Evolutionary conservation across 2,329 filamentous ascomycete species (phyloP).

Genomic region (Leptodontidium sp.): DNA sequence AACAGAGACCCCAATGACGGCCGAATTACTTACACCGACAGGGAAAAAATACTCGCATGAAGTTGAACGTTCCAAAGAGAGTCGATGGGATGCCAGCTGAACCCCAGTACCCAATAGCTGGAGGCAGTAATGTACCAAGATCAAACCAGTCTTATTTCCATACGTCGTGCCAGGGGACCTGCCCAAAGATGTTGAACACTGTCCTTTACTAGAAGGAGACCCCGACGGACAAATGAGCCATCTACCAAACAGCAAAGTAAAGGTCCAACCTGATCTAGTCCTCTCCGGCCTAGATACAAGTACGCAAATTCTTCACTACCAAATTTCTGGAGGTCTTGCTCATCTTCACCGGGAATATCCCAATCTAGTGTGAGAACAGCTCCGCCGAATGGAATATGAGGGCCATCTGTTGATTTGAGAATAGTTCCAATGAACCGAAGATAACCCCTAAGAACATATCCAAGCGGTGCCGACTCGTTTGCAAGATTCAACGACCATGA

Average conservation of each 20-base stretch:
- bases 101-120: too few relatives aligned
- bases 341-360: neutral
- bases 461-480: conserved; percentile 4
- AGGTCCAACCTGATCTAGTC: neutral
- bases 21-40: too few relatives aligned
- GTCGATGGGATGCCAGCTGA: too few relatives aligned
- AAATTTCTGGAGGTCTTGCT: neutral
- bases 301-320: neutral
- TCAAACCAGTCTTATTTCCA: neutral
- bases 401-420: neutral
- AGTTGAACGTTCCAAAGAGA: too few relatives aligned
- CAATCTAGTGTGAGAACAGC: neutral
- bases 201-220: neutral
- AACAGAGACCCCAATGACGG: too few relatives aligned
- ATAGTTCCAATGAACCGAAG: neutral
- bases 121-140: neutral
- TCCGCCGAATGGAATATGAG: neutral
- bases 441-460: neutral
- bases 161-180: neutral
- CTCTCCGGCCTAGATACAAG: neutral
- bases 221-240: neutral
- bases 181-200: neutral
- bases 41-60: too few relatives aligned
- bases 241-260: neutral
- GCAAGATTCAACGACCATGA: conserved; percentile 12